Percentiles rank a stretch among this genome's conserved stretches.
Conservation (phyloP, 495 filamentous ascomycete genomes). For the Hyaloscypha finlandica region DNA sequence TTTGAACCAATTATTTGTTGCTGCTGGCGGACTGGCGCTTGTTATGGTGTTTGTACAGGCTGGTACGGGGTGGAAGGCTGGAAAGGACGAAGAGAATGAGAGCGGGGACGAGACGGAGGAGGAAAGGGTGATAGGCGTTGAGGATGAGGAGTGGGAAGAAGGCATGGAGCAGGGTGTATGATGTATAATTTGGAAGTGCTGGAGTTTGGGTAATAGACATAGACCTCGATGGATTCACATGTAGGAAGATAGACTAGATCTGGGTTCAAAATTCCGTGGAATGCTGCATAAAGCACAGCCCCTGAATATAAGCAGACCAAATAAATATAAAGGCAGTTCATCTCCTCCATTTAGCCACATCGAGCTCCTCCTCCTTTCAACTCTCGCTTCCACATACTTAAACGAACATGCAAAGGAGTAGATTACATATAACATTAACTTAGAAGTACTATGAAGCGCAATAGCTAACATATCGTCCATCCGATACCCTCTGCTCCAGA, state of each 20-base stretch:
- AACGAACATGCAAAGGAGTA: background rate
- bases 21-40: conserved; percentile 55
- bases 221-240: background rate
- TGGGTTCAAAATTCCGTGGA: background rate
- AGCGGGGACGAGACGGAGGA: conserved; percentile 3
- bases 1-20: conserved; percentile 57
- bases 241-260: background rate
- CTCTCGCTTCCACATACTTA: background rate
- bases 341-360: background rate
- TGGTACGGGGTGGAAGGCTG: conserved; percentile 65
- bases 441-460: too few species aligned
- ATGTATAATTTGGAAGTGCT: background rate
- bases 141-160: conserved; percentile 30
- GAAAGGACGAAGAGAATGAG: conserved; percentile 7
- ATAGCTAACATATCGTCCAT: too few species aligned
- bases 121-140: conserved; percentile 7
- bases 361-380: background rate
- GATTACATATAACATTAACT: too few species aligned
- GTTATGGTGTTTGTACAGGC: conserved; percentile 62
- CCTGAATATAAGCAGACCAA: background rate
- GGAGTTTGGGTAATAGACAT: background rate
- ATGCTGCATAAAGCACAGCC: background rate
- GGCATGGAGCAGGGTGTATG: conserved; percentile 26
- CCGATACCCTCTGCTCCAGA: too few species aligned
- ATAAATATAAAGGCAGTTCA: background rate